Evolutionary conservation across 768 basidiomycete genomes (phyloP).

Genomic region (Phanerochaete carnosa): DNA sequence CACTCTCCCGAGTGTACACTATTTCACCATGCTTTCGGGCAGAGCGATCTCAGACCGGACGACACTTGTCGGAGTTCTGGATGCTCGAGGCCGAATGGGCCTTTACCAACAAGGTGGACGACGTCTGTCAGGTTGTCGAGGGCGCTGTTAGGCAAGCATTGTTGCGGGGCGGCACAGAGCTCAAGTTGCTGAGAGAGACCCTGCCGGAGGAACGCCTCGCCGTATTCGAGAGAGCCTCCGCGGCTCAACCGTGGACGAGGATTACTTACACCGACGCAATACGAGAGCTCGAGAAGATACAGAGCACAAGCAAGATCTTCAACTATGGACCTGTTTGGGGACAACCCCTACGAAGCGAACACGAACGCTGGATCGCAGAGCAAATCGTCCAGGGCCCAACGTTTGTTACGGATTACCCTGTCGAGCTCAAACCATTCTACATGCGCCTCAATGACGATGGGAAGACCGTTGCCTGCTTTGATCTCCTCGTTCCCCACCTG

Average conservation of each 20-base stretch:
- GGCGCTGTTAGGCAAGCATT: constrained; percentile 44
- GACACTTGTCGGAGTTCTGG: constrained; percentile 98
- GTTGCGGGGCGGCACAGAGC: constrained; percentile 26
- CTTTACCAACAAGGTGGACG: constrained; percentile 44
- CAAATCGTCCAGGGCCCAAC: constrained; percentile 66
- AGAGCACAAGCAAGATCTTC: constrained; percentile 42
- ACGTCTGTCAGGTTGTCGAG: constrained; percentile 58
- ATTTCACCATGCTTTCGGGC: constrained; percentile 94
- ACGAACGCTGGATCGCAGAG: constrained; percentile 89
- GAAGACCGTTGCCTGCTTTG: constrained; percentile 88
- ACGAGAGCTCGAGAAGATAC: constrained; percentile 42
- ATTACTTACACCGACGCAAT: constrained; percentile 82
- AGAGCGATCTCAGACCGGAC: constrained; percentile 79
- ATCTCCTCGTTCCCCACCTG: constrained; percentile 81
- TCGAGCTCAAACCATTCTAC: constrained; percentile 87
- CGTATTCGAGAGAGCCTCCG: constrained; percentile 36
- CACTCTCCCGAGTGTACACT: constrained; percentile 84
- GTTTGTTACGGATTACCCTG: constrained; percentile 91
- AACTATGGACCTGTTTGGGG: constrained; percentile 65
- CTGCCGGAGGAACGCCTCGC: constrained; percentile 32
- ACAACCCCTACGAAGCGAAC: constrained; percentile 75
- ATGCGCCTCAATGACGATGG: constrained; percentile 70
- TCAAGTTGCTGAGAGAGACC: constrained; percentile 38
- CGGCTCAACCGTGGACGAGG: constrained; percentile 52
- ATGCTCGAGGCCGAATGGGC: constrained; percentile 98